Percentiles rank a stretch among this genome's conserved stretches.
Evolutionary conservation across 768 basidiomycete species (phyloP).

Genomic region (Russula sp.): DNA sequence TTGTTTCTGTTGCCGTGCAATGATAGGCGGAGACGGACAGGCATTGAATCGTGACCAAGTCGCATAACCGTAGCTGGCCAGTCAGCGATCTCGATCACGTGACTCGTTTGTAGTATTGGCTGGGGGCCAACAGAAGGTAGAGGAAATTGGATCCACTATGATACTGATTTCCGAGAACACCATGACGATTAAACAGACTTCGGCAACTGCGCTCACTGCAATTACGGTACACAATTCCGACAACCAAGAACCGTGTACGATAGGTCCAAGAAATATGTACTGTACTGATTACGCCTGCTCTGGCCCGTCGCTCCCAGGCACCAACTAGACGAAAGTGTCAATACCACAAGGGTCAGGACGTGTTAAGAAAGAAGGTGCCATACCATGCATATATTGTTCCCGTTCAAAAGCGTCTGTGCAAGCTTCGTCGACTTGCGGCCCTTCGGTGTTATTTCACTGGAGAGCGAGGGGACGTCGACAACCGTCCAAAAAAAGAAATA

Average conservation of each 20-base stretch:
- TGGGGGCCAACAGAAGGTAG: no score
- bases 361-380: background rate
- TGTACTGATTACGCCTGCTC: constrained; percentile 27
- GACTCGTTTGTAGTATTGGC: background rate
- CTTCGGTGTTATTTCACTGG: constrained; percentile 79
- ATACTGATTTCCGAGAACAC: background rate
- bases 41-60: constrained; percentile 43
- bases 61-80: no score
- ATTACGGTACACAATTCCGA: background rate
- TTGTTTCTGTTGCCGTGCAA: constrained; percentile 70
- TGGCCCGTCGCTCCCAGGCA: constrained; percentile 66
- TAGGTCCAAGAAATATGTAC: background rate
- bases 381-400: constrained; percentile 97
- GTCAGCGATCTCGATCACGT: background rate
- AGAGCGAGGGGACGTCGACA: background rate
- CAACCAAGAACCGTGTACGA: background rate
- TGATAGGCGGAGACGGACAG: constrained; percentile 78
- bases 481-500: background rate
- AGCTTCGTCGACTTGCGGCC: constrained; percentile 76
- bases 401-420: constrained; percentile 84
- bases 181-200: background rate
- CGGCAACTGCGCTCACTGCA: background rate
- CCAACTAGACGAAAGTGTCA: constrained; percentile 37
- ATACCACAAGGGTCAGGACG: background rate
- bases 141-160: background rate